Evolutionary conservation across 1,139 yeast species (phyloP), one percentile per base, ranked within the genome.

Genomic region (Lodderomyces parapsilosis): DNA sequence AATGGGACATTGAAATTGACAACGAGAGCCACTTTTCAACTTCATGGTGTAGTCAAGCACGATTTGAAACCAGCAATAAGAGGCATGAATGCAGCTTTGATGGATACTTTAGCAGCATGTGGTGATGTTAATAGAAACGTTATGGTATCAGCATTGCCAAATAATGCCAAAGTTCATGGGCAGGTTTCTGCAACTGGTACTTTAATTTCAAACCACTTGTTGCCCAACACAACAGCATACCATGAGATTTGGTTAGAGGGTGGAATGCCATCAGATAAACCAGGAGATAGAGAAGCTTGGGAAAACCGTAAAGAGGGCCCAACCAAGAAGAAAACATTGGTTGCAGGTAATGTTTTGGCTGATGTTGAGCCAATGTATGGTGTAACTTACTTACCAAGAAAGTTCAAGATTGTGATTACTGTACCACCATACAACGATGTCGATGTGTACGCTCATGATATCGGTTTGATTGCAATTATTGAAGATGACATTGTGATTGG

Each of bases 91-190:
- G 73, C 96, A 19, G 86, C 84, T 10, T 77, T 91, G 56, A 78
- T 93, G 82, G 98, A 93, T 61, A 91, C 98, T 11, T 78, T 93
- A 48, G 98, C 96, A 49, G 99, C 98, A 2, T 91, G 97, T 76
- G 99, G 99, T 74, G 99, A 93, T 71, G 98, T 91, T 36, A 88
- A 89, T 69, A 86, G 98, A 78, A 91, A 91, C 62, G 97, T 91
- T 40, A 91, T 91, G 83, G 77, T 88, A 45, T 81, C 94, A 49
- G 96, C 96, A 10, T 74, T 89, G 40, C 97, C 98, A 19, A 79
- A 78, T 38, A 89, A 89, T 60, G 87, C 93, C 40, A 83, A 83
- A 59, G 77, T 91, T 43, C 98, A 91, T 63, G 68, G 72, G 31
- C 94, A 90, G 66, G 77, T 91, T 52, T 75, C 84, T 36, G 71